phyloP scores from a whole-genome alignment of 176 grass and related monocot genomes.

The Ananas comosus region DNA sequence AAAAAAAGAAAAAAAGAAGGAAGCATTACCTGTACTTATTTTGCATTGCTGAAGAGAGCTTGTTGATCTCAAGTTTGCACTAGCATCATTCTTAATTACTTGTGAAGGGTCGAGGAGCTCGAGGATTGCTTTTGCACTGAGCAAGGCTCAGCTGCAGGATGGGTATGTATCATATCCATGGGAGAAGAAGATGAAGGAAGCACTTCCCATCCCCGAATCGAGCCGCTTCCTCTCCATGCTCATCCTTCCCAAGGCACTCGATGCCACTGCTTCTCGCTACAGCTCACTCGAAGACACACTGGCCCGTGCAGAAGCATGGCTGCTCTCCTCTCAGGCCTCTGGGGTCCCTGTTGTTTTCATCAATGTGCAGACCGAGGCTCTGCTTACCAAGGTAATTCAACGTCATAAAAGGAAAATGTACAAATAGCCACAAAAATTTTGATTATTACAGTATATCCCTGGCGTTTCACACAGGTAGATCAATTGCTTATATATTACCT shows the following conservation, averaged over 20 bases:
- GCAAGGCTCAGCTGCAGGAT: slow-evolving; percentile 77
- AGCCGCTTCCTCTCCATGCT: slow-evolving; percentile 87
- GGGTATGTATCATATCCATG: slow-evolving; percentile 84
- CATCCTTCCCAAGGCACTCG: slow-evolving; percentile 60
- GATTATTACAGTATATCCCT: no score
- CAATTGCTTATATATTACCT: no score
- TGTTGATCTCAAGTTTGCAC: background rate
- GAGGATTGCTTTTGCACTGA: slow-evolving; percentile 75
- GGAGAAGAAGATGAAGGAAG: slow-evolving; percentile 95
- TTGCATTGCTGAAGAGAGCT: background rate
- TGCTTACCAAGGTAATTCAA: slow-evolving; percentile 68
- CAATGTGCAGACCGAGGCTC: slow-evolving; percentile 82
- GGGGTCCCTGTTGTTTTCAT: slow-evolving; percentile 76
- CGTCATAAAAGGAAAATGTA: no score
- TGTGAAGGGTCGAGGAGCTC: slow-evolving; percentile 63
- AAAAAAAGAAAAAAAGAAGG: no score
- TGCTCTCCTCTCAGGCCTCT: slow-evolving; percentile 50
- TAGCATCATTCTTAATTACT: background rate
- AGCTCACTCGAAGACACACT: slow-evolving; percentile 77
- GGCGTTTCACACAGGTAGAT: no score
- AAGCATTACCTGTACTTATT: no score
- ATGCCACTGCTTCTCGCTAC: slow-evolving; percentile 56
- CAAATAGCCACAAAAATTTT: no score
- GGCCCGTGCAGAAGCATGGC: slow-evolving; percentile 71
- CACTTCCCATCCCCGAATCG: slow-evolving; percentile 48